Conservation (phyloP, 78 protist genomes). For the slime mould (Dictyostelium discoideum) region DNA sequence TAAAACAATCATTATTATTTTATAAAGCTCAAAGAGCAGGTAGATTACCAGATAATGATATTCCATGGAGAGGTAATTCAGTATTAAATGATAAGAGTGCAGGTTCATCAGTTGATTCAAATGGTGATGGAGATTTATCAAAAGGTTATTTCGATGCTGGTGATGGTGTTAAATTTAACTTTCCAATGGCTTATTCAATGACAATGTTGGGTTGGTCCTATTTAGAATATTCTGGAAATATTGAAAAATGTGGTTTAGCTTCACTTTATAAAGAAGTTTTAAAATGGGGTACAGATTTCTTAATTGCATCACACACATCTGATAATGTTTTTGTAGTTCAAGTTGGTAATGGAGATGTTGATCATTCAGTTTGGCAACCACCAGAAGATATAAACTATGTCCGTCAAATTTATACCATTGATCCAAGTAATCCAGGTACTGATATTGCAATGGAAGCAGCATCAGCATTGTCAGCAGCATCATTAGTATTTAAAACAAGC, state of each 20-base stretch:
- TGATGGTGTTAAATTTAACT: constrained; percentile 23
- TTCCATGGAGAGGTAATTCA: constrained; percentile 7
- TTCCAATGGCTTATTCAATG: constrained; percentile 41
- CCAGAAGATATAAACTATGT: not conserved
- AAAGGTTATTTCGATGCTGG: constrained; percentile 67
- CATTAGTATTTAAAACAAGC: not conserved
- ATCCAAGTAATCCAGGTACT: constrained; percentile 8
- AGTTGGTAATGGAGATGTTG: not conserved
- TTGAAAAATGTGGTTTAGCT: constrained; percentile 17
- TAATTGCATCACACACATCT: not conserved
- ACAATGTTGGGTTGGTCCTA: constrained; percentile 37
- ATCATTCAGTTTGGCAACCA: constrained; percentile 8
- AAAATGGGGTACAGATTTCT: constrained; percentile 38
- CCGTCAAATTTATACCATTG: not conserved
- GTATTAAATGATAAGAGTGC: not conserved
- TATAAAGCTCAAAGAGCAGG: constrained; percentile 43
- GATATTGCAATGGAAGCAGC: constrained; percentile 64
- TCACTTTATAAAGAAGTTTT: not conserved
- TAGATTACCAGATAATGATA: constrained; percentile 18
- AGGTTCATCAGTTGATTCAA: not conserved
- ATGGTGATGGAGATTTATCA: constrained; percentile 28
- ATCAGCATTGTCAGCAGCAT: constrained; percentile 12
- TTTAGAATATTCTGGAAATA: not conserved
- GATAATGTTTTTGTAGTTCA: constrained; percentile 11
- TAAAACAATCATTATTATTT: constrained; percentile 13